Evolutionary conservation across 2,329 filamentous ascomycete species (phyloP).

Genomic region (Pestalotiopsis sp.): DNA sequence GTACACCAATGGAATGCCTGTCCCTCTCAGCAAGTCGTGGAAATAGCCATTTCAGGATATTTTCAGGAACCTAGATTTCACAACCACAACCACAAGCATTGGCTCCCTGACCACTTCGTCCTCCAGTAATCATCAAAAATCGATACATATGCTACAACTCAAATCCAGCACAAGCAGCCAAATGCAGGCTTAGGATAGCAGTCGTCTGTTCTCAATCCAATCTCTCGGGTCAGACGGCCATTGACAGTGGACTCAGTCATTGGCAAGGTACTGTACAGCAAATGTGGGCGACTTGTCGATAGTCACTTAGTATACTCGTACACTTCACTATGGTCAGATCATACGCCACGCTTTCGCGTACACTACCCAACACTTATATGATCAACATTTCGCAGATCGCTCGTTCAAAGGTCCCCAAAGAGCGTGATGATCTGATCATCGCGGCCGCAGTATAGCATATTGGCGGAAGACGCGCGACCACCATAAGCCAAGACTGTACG

Average conservation of each 20-base stretch:
- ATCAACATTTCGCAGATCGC: neutral
- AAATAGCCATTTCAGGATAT: neutral
- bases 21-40: too few species aligned
- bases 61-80: neutral
- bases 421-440: neutral
- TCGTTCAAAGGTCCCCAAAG: neutral
- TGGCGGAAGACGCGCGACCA: neutral
- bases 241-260: neutral
- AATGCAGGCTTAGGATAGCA: neutral
- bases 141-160: neutral
- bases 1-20: neutral
- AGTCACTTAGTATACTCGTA: too few species aligned
- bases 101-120: neutral
- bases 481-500: neutral
- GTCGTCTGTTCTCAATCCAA: neutral
- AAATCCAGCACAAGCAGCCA: neutral
- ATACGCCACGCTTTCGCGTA: neutral
- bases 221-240: neutral
- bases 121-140: neutral
- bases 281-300: neutral
- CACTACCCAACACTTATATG: neutral
- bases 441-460: neutral
- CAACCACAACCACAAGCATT: neutral
- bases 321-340: neutral
- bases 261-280: neutral